Evolutionary conservation across 2,329 filamentous ascomycete genomes (phyloP).

Genomic region (Exophiala spinifera): DNA sequence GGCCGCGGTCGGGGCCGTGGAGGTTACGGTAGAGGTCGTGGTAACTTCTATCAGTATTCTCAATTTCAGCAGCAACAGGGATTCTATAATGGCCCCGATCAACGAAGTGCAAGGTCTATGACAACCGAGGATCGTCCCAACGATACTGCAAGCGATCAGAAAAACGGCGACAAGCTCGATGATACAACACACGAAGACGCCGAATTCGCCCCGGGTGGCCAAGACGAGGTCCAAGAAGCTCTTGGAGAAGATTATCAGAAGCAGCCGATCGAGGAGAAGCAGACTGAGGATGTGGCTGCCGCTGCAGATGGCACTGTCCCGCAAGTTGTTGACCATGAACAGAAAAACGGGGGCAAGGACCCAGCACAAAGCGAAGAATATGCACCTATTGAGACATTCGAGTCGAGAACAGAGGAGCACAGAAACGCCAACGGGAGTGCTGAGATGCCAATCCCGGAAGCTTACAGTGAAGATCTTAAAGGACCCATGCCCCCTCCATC

Average conservation of each 20-base stretch:
- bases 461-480: conserved; percentile 28
- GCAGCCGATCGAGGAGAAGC: conserved; percentile 8
- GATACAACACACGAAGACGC: conserved; percentile 32
- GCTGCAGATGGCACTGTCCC: conserved; percentile 3
- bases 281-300: conserved; percentile 5
- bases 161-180: conserved; percentile 11
- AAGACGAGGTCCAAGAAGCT: conserved; percentile 34
- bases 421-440: conserved; percentile 1
- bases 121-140: conserved; percentile 3
- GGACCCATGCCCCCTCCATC: conserved; percentile 31
- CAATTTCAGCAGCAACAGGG: conserved; percentile 34
- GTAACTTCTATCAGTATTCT: conserved; percentile 35
- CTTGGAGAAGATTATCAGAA: conserved; percentile 28
- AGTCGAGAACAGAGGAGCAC: conserved; percentile 3
- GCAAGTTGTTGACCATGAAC: conserved; percentile 14
- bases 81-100: conserved; percentile 16
- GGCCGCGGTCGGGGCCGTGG: conserved; percentile 65
- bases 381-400: neutral
- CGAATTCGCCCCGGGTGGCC: conserved; percentile 36
- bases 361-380: conserved; percentile 5
- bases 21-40: conserved; percentile 40
- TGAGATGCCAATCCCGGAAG: conserved; percentile 28
- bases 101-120: conserved; percentile 13
- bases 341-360: conserved; percentile 3
- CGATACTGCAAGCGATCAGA: conserved; percentile 20